These are phyloP conservation scores for Chaetomiaceae sp. DNA, from an alignment of 2,329 filamentous ascomycete species.

Conservation along the genomic window DNA sequence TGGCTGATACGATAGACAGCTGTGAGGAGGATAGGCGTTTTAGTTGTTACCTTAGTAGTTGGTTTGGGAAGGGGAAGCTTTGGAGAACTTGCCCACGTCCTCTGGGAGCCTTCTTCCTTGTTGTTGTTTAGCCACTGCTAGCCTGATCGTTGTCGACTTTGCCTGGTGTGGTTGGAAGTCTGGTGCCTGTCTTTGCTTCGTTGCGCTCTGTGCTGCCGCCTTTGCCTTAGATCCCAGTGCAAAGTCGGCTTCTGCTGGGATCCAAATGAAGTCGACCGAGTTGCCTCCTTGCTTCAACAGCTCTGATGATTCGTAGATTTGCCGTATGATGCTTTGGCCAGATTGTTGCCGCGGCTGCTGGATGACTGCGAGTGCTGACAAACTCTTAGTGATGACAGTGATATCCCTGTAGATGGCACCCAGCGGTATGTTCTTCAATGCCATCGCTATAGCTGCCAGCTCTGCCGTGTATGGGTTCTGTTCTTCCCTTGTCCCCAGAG, in stretches of 20 bases:
- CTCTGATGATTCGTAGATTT: slow-evolving; percentile 7
- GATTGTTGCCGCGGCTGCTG: background rate
- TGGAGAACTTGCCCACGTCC: background rate
- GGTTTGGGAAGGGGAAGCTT: too few relatives aligned
- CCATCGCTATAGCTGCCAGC: slow-evolving; percentile 13
- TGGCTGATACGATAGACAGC: too few relatives aligned
- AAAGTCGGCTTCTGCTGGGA: slow-evolving; percentile 10
- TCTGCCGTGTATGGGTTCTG: slow-evolving; percentile 16
- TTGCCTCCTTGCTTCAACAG: slow-evolving; percentile 9
- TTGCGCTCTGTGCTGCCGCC: slow-evolving; percentile 11
- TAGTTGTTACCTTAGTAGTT: too few relatives aligned
- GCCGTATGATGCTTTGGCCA: slow-evolving; percentile 9
- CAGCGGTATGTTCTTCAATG: slow-evolving; percentile 7
- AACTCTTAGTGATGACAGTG: slow-evolving; percentile 8
- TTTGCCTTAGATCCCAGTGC: slow-evolving; percentile 6
- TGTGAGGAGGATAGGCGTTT: too few relatives aligned
- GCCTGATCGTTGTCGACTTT: background rate
- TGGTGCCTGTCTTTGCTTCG: background rate
- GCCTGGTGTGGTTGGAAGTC: background rate
- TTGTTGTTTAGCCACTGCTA: background rate
- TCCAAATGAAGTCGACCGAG: slow-evolving; percentile 7
- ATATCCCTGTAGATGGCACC: slow-evolving; percentile 4
- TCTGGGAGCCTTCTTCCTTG: background rate
- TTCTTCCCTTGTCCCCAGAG: slow-evolving; percentile 11
- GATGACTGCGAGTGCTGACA: slow-evolving; percentile 10